Evolutionary conservation across 352 stramenopile genomes (phyloP).

Genomic region (Phytophthora hybrid): DNA sequence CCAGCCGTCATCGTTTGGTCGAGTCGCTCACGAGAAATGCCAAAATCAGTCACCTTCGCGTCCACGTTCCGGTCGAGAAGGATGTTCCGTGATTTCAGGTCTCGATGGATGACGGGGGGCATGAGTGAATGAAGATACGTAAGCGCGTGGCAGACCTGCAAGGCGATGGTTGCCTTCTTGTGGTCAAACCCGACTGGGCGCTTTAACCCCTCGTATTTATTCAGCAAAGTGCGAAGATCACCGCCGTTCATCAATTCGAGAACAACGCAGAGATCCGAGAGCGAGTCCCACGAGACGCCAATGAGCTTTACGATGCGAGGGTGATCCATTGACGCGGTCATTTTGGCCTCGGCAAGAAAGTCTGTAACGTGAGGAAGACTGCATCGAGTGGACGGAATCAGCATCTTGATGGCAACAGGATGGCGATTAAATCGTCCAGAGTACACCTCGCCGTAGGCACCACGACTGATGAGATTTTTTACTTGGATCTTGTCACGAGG

Average conservation of each 20-base stretch:
- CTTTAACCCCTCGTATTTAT: conserved; percentile 20
- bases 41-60: conserved; percentile 40
- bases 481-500: conserved; percentile 36
- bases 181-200: conserved; percentile 18
- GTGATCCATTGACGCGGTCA: conserved; percentile 48
- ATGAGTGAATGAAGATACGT: conserved; percentile 33
- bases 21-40: conserved; percentile 19
- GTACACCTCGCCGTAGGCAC: conserved; percentile 57
- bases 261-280: conserved; percentile 49
- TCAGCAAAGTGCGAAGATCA: conserved; percentile 47
- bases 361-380: conserved; percentile 15
- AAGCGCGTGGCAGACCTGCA: conserved; percentile 46
- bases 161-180: conserved; percentile 31
- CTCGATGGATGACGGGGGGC: conserved; percentile 49
- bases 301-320: conserved; percentile 47
- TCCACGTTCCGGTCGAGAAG: conserved; percentile 36
- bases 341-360: conserved; percentile 51
- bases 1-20: conserved; percentile 35
- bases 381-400: conserved; percentile 20
- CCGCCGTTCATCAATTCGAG: conserved; percentile 61
- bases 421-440: conserved; percentile 37
- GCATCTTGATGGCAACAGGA: conserved; percentile 53
- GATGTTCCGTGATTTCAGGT: conserved; percentile 70
- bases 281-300: conserved; percentile 50
- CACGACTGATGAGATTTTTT: conserved; percentile 36